Conservation (phyloP, 176 grass and related monocot genomes). For the Oryza rufipogon region DNA sequence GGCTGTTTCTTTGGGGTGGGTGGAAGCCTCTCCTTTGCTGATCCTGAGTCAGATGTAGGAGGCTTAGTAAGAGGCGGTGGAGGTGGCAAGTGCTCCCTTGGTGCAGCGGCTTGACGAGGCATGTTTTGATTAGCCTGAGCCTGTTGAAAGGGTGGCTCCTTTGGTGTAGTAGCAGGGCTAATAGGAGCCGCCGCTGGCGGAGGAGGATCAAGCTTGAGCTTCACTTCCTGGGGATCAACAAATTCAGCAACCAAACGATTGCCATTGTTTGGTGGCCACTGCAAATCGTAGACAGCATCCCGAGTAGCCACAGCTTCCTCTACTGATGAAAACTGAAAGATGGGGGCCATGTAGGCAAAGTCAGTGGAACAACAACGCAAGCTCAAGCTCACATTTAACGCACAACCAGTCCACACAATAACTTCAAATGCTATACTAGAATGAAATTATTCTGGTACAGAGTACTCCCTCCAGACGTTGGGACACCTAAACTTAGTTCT, state of each 20-base stretch:
- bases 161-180: conserved; percentile 39
- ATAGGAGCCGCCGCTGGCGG: conserved; percentile 41
- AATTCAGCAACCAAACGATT: conserved; percentile 91
- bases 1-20: conserved; percentile 81
- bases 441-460: background rate
- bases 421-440: background rate
- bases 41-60: conserved; percentile 34
- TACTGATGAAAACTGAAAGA: conserved; percentile 69
- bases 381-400: background rate
- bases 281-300: conserved; percentile 84
- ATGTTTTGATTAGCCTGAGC: conserved; percentile 52
- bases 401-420: background rate
- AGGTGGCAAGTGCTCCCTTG: conserved; percentile 63
- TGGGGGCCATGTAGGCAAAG: background rate
- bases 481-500: too few relatives aligned
- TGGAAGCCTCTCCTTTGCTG: conserved; percentile 50
- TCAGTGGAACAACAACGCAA: conserved; percentile 1
- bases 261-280: conserved; percentile 93
- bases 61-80: conserved; percentile 49
- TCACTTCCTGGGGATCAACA: conserved; percentile 91
- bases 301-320: conserved; percentile 93
- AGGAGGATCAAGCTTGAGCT: conserved; percentile 61
- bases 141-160: conserved; percentile 46
- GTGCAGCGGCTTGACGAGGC: conserved; percentile 41
- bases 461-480: too few relatives aligned